These are phyloP conservation scores for Leersia perrieri DNA, from an alignment of 176 grass and related monocot genomes.

Conservation along the genomic window DNA sequence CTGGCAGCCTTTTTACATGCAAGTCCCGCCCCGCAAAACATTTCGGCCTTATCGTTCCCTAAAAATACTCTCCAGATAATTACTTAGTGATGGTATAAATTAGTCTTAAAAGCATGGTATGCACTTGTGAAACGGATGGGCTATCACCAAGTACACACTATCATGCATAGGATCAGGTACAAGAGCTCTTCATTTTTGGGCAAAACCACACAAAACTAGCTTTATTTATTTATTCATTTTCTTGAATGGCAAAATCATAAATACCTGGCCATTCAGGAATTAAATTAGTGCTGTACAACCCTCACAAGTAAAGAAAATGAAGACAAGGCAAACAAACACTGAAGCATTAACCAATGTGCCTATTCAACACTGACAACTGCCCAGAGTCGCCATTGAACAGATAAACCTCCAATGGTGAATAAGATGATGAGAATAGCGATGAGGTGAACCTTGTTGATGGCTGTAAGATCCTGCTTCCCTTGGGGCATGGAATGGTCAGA, in stretches of 20 bases:
- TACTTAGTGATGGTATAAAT: not conserved
- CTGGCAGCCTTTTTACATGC: not conserved
- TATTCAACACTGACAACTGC: slow-evolving; percentile 81
- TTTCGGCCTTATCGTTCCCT: not conserved
- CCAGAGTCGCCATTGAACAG: slow-evolving; percentile 90
- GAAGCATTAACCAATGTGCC: slow-evolving; percentile 50
- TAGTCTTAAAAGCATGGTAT: not conserved
- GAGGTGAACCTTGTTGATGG: slow-evolving; percentile 58
- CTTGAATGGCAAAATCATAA: not conserved
- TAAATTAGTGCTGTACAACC: slow-evolving; percentile 30
- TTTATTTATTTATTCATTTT: not conserved
- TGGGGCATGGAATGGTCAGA: slow-evolving; percentile 77
- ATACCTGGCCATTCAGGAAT: not conserved
- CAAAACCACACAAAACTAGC: not conserved
- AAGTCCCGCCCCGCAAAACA: not conserved
- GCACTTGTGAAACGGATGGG: not conserved
- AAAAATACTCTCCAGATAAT: not conserved
- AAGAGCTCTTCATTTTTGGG: not conserved
- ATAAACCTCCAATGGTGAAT: slow-evolving; percentile 81
- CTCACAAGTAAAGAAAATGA: not conserved
- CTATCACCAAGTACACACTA: not conserved
- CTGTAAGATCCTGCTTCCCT: slow-evolving; percentile 86
- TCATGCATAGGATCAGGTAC: not conserved
- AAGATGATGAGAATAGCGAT: slow-evolving; percentile 19
- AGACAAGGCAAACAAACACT: not conserved